Conservation (phyloP, 805 yeast genomes). For the Scheffersomyces stipitis region DNA sequence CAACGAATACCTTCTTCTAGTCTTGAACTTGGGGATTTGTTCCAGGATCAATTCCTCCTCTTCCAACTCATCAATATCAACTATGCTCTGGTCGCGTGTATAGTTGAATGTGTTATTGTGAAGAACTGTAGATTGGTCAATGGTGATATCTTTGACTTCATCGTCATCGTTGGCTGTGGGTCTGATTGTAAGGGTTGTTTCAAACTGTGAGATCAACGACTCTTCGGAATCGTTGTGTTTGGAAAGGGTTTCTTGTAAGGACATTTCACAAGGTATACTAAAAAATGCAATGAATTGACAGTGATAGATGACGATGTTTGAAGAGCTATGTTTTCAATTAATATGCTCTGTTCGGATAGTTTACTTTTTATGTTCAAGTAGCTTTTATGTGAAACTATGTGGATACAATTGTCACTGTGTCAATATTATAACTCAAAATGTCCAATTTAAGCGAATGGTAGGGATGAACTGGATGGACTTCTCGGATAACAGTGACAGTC, state of each 20-base stretch:
- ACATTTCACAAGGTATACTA: neutral
- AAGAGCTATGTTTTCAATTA: no score
- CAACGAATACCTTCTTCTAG: constrained; percentile 30
- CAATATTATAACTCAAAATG: no score
- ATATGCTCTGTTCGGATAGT: no score
- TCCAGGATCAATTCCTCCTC: constrained; percentile 35
- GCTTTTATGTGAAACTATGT: no score
- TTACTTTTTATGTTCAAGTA: no score
- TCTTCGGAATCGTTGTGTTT: constrained; percentile 31
- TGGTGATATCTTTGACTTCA: constrained; percentile 34
- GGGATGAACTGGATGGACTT: no score
- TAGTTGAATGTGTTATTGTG: constrained; percentile 24
- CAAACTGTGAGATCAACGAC: constrained; percentile 42
- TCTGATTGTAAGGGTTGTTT: constrained; percentile 42
- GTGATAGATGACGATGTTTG: neutral
- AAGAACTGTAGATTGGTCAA: constrained; percentile 38
- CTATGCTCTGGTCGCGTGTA: constrained; percentile 31
- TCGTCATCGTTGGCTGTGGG: constrained; percentile 39
- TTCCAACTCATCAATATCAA: constrained; percentile 33
- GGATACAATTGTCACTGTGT: no score
- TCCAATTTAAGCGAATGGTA: no score
- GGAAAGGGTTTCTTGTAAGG: neutral
- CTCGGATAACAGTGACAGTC: no score
- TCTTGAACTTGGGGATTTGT: constrained; percentile 36
- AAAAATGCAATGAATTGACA: neutral